A percentile compares a stretch with the other conserved stretches of the same genome.
phyloP scores from a whole-genome alignment of 2,329 filamentous ascomycete species.

The Fusarium multiceps region DNA sequence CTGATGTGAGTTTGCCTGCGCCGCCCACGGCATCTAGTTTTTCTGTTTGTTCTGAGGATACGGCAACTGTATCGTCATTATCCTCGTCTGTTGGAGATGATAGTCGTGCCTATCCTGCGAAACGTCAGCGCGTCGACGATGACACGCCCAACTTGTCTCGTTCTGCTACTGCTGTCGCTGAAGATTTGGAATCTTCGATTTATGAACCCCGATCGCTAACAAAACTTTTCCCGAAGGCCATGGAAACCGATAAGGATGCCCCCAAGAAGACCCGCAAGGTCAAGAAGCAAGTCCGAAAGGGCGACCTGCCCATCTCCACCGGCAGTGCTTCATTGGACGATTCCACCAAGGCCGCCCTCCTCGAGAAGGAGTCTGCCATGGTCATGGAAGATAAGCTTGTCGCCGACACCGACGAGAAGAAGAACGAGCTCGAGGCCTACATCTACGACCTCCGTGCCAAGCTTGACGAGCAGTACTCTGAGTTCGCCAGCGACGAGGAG shows the following conservation, averaged over 20 bases:
- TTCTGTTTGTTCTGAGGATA: not conserved
- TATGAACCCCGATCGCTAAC: conserved; percentile 44
- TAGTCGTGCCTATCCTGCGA: conserved; percentile 20
- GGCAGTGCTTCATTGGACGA: conserved; percentile 85
- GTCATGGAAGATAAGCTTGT: conserved; percentile 99
- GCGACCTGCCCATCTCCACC: conserved; percentile 87
- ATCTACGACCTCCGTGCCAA: conserved; percentile 98
- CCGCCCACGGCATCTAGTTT: conserved; percentile 2
- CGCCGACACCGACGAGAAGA: conserved; percentile 98
- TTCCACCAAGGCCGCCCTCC: conserved; percentile 70
- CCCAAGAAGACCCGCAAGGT: conserved; percentile 94
- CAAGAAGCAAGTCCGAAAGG: conserved; percentile 99
- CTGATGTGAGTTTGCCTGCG: conserved; percentile 71
- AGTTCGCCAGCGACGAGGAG: conserved; percentile 91
- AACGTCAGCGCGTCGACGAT: conserved; percentile 38
- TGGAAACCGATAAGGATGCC: conserved; percentile 83
- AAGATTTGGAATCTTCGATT: conserved; percentile 7
- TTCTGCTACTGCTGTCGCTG: conserved; percentile 7
- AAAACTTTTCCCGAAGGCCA: conserved; percentile 66
- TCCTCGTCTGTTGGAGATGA: conserved; percentile 34
- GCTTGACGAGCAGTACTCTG: conserved; percentile 89
- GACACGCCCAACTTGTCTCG: not conserved
- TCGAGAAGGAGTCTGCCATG: conserved; percentile 90
- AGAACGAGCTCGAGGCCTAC: conserved; percentile 98
- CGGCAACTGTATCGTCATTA: conserved; percentile 21